Conservation (phyloP, 1,139 yeast genomes). For the Geotrichum siamense region DNA sequence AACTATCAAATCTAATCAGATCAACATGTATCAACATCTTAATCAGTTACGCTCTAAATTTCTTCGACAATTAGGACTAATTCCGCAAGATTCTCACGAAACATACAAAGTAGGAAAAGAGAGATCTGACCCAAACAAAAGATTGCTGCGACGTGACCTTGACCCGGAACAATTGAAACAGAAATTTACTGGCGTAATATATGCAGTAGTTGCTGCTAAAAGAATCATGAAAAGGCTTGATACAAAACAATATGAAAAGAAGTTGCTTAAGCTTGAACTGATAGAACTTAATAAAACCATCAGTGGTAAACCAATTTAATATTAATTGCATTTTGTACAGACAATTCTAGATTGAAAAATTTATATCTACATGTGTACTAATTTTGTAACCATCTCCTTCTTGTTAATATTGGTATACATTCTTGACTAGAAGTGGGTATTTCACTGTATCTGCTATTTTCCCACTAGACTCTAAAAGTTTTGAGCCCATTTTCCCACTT, state of each 20-base stretch:
- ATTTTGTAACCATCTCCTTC: no score
- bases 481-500: no score
- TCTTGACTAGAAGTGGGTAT: no score
- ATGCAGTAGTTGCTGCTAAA: conserved; percentile 10
- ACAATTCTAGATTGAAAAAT: no score
- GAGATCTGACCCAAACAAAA: background rate
- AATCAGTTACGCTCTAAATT: conserved; percentile 12
- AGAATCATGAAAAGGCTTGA: conserved; percentile 8
- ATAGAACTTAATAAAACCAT: conserved; percentile 7
- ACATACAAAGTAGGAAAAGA: background rate
- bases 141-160: no score
- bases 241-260: conserved; percentile 6
- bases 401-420: no score
- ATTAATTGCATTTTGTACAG: no score
- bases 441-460: no score
- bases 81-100: conserved; percentile 1
- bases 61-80: conserved; percentile 8
- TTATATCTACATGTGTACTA: no score
- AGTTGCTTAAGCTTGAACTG: conserved; percentile 2
- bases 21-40: conserved; percentile 7
- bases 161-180: background rate
- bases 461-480: no score
- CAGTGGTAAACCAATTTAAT: no score
- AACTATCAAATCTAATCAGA: conserved; percentile 7
- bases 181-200: conserved; percentile 8